Evolutionary conservation across 75 land plant genomes (phyloP), one percentile per base, ranked within the genome.

Genomic region (Larix kaempferi): DNA sequence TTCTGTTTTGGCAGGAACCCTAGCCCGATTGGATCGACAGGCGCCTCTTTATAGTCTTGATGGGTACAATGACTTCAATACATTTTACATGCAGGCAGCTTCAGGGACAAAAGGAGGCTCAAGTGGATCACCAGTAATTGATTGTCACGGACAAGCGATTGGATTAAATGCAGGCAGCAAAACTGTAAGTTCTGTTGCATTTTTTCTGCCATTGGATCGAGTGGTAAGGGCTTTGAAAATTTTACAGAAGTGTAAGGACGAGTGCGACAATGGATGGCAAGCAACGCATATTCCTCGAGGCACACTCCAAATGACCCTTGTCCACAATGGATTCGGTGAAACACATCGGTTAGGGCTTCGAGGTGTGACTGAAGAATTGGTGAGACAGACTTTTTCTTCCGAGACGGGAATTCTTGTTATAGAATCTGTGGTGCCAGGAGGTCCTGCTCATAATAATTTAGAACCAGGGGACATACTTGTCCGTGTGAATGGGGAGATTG

Each of bases 31-130:
- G 66, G 98, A 95, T 74, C 87, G 95, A 73, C 92, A 92, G 76
- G 98, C 98, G 10, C 98, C 95, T 55, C 91, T 85, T 64, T 95
- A 95, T 77, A 92, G 35, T 77, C 88, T 89, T 79, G 93, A 95
- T 84, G 98, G 95, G 0, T 95, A 93, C 76, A 95, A 95, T 72
- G 98, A 95, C 73, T 95, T 95, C 89, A 95, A 95, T 57, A 91
- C 95, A 64, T 95, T 93, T 78, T 95, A 95, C 84, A 87, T 93
- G 88, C 84, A 95, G 93, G 98, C 95, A 61, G 98, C 98, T 71
- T 91, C 95, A 78, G 98, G 98, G 21, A 92, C 98, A 23, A 95
- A 91, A 80, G 98, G 95, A 57, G 98, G 98, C 22, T 95, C 98
- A 17, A 95, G 98, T 83, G 98, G 98, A 11, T 95, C 98, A 27